phyloP scores from a whole-genome alignment of 805 yeast species.

The Torulaspora delbrueckii region DNA sequence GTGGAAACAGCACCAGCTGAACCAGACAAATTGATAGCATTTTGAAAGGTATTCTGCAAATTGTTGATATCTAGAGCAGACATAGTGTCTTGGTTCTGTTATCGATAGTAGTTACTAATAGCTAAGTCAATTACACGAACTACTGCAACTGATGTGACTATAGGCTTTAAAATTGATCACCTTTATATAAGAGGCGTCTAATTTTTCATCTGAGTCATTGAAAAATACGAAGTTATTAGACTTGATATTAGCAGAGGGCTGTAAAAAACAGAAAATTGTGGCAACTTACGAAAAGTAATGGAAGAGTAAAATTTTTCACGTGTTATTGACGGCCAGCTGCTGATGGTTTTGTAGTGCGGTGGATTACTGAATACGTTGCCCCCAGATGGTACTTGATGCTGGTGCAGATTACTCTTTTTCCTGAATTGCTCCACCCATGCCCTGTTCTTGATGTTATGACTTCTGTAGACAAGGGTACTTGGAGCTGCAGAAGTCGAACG shows the following conservation, averaged over 20 bases:
- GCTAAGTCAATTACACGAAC: background rate
- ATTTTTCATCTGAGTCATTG: constrained; percentile 12
- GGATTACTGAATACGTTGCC: too few relatives aligned
- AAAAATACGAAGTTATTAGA: constrained; percentile 1
- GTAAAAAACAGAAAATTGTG: constrained; percentile 10
- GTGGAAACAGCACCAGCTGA: constrained; percentile 74
- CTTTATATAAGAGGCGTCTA: constrained; percentile 6
- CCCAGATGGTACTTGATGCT: too few relatives aligned
- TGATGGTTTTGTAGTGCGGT: too few relatives aligned
- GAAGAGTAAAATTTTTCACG: constrained; percentile 6
- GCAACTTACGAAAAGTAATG: constrained; percentile 5
- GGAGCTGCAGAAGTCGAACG: background rate
- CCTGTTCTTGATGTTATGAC: background rate
- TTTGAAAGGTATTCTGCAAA: constrained; percentile 51
- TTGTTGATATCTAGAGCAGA: constrained; percentile 61
- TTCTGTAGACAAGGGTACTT: background rate
- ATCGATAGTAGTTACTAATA: background rate
- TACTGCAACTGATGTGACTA: background rate
- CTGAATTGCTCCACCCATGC: background rate
- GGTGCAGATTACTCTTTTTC: background rate
- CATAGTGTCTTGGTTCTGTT: constrained; percentile 39
- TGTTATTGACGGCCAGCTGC: background rate
- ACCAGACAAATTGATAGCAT: constrained; percentile 46
- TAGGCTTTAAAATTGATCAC: background rate
- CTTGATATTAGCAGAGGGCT: constrained; percentile 2